Base-by-base conservation (phyloP, 2,329 filamentous ascomycete genomes). In the Cercospora sesami region DNA sequence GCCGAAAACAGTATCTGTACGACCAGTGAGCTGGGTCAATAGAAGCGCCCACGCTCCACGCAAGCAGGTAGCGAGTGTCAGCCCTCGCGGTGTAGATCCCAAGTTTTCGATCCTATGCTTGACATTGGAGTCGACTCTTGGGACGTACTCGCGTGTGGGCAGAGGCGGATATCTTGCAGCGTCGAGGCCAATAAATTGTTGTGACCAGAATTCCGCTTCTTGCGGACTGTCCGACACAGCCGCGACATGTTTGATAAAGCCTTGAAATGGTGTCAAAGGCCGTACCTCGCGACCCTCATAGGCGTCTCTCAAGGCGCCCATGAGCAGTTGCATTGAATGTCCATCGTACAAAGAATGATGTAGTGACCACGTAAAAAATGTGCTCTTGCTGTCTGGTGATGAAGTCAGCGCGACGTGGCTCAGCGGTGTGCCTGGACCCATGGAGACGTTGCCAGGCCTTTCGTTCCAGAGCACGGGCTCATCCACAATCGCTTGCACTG, bases 11-110 rank as follows among this genome's bases (percentile, higher is more conserved):
- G 60, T 61, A 31, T 71, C 67, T 14, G 26, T 33, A 30, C 58
- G 57, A n/a, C 39, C 39, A 12, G 67, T 55, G 45, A 65, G 65
- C 16, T 62, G 33, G 7, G 61, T 39, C 16, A 62, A 18, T n/a
- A 69, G 36, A n/a, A 69, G 30, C 18, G 67, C 64, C 69, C 64
- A 71, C 6, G 69, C 62, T 21, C 62, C 60, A 12, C 64, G 33
- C 14, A 71, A n/a, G 10, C 42, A 51, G 16, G 60, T 64, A 18
- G 63, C 45, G 2, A 48, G 39, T 1, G 60, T 65, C 60, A 71
- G 60, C 3, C 26, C 26, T 42, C 9, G 31, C 12, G 58, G 58
- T 28, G 58, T 6, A 21, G 33, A 9, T 23, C 33, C 33, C 31
- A 60, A 45, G 8, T 28, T 26, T 5, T 39, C 12, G 30, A 60